These are phyloP conservation scores for Neurospora terricola DNA, from an alignment of 495 filamentous ascomycete species.

Conservation along the genomic window DNA sequence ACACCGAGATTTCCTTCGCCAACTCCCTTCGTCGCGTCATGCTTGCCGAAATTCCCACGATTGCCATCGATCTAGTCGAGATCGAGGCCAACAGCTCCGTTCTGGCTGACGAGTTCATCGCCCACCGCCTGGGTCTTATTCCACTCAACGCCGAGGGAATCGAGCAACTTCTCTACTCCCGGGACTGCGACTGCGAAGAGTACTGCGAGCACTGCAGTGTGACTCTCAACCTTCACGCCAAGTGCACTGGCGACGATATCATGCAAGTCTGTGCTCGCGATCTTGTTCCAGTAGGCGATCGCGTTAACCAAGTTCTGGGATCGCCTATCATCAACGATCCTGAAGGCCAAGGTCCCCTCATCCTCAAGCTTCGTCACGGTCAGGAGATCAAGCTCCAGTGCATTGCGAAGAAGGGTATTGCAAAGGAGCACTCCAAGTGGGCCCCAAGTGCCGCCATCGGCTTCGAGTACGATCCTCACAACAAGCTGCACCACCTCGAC, in stretches of 20 bases:
- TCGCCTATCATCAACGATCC: conserved; percentile 81
- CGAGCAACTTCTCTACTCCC: conserved; percentile 75
- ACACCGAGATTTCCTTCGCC: conserved; percentile 78
- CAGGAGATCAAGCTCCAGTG: conserved; percentile 85
- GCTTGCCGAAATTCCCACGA: conserved; percentile 87
- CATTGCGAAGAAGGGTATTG: conserved; percentile 95
- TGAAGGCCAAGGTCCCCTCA: conserved; percentile 67
- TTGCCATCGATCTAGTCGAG: conserved; percentile 92
- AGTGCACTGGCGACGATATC: conserved; percentile 68
- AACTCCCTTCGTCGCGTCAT: conserved; percentile 90
- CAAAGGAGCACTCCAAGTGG: conserved; percentile 99
- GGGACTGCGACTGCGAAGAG: conserved; percentile 92
- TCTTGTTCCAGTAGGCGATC: conserved; percentile 61
- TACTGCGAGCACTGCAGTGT: conserved; percentile 87
- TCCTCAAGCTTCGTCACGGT: conserved; percentile 77
- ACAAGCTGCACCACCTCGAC: conserved; percentile 79
- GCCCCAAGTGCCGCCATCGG: conserved; percentile 82
- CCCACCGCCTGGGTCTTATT: conserved; percentile 84
- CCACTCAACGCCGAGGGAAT: conserved; percentile 77
- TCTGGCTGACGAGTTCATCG: conserved; percentile 89
- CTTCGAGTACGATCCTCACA: conserved; percentile 96
- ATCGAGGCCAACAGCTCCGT: conserved; percentile 89
- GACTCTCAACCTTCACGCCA: conserved; percentile 67
- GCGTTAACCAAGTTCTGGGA: conserved; percentile 49
- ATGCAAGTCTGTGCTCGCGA: conserved; percentile 90